phyloP scores from a whole-genome alignment of 345 rosid genomes.

The Citropsis articulata region DNA sequence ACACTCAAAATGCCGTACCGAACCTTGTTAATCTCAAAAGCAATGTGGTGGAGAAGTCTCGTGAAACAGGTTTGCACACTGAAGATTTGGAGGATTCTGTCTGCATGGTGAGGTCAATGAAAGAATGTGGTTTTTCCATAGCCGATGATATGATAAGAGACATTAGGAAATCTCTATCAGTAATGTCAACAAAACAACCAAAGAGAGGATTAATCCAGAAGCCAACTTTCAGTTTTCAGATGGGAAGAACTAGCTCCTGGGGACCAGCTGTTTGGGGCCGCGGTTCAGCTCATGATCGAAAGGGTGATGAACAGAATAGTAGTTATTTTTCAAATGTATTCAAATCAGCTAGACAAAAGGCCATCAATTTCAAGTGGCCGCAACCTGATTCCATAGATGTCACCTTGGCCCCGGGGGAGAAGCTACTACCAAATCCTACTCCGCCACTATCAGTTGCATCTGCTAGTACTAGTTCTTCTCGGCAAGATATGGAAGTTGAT shows the following conservation, averaged over 20 bases:
- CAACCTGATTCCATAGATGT: conserved; percentile 56
- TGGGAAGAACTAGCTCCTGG: conserved; percentile 49
- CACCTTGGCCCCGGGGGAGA: conserved; percentile 21
- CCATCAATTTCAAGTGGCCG: conserved; percentile 69
- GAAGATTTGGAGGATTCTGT: conserved; percentile 86
- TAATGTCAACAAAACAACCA: conserved; percentile 67
- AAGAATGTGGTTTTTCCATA: conserved; percentile 63
- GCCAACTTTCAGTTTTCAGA: conserved; percentile 31
- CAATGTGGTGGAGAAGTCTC: conserved; percentile 52
- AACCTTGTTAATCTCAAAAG: conserved; percentile 58
- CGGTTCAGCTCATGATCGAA: conserved; percentile 29
- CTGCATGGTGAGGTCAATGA: conserved; percentile 68
- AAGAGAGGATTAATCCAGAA: conserved; percentile 56
- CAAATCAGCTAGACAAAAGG: conserved; percentile 71
- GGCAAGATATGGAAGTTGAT: conserved; percentile 41
- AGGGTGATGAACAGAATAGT: conserved; percentile 35
- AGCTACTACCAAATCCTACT: conserved; percentile 23
- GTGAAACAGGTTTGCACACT: conserved; percentile 58
- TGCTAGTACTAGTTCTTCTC: conserved; percentile 40
- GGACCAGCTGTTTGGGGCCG: conserved; percentile 43
- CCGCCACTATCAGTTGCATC: conserved; percentile 32
- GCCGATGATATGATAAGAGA: conserved; percentile 89
- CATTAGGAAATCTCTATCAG: conserved; percentile 55
- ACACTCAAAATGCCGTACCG: conserved; percentile 67
- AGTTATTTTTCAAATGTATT: conserved; percentile 60